Evolutionary conservation across 2,329 filamentous ascomycete genomes (phyloP).

Genomic region (Paecilomyces fulvus): DNA sequence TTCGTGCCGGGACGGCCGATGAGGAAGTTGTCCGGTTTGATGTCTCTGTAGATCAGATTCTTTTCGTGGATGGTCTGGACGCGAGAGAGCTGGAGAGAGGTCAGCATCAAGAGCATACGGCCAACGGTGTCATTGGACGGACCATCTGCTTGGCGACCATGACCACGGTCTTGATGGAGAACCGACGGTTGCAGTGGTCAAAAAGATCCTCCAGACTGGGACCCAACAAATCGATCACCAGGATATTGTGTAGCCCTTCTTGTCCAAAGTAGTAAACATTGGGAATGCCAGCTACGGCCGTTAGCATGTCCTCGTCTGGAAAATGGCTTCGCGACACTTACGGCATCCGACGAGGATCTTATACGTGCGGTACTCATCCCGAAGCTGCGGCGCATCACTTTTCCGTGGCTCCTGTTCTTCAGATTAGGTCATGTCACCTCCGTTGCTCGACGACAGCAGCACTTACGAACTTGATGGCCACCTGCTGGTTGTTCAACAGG

Average conservation of each 20-base stretch:
- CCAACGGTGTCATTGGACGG: conserved; percentile 5
- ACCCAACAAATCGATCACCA: conserved; percentile 92
- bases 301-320: conserved; percentile 24
- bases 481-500: conserved; percentile 96
- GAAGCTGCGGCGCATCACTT: conserved; percentile 93
- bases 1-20: conserved; percentile 89
- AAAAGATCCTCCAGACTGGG: conserved; percentile 95
- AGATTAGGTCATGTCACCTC: background rate
- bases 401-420: conserved; percentile 80
- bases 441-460: background rate
- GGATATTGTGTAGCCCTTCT: conserved; percentile 95
- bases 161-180: conserved; percentile 94
- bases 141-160: conserved; percentile 99
- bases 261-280: conserved; percentile 99
- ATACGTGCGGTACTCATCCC: conserved; percentile 98
- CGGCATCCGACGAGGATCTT: conserved; percentile 99
- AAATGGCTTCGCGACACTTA: conserved; percentile 49
- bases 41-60: conserved; percentile 97
- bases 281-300: conserved; percentile 73
- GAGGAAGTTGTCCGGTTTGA: conserved; percentile 99
- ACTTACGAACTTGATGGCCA: conserved; percentile 98
- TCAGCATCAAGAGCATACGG: conserved; percentile 6
- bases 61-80: conserved; percentile 96
- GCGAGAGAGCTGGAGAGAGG: conserved; percentile 61
- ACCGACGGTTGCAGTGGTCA: conserved; percentile 91